Conservation (phyloP, 169 alveolate genomes). For the Amoebophrya sp. region DNA sequence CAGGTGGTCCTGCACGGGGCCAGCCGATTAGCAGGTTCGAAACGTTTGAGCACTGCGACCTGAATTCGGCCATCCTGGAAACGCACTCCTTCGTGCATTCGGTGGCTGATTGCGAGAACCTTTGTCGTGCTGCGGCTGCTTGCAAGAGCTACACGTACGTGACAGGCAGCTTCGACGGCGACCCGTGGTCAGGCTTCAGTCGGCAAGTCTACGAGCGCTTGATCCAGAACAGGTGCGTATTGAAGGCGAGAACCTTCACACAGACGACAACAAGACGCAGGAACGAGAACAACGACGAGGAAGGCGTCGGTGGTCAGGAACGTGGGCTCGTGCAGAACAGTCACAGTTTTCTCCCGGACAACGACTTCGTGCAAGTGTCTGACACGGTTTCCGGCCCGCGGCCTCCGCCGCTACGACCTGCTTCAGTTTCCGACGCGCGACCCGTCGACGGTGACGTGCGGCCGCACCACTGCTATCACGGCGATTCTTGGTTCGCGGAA, state of each 20-base stretch:
- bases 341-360: neutral
- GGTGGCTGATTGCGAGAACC: neutral
- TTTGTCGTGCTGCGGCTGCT: no score
- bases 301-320: no score
- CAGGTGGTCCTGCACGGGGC: no score
- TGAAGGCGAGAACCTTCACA: neutral
- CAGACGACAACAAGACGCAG: no score
- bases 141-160: neutral
- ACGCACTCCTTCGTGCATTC: neutral
- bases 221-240: neutral
- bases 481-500: no score
- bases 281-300: no score
- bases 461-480: no score
- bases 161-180: neutral
- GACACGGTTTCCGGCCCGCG: neutral
- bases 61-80: neutral
- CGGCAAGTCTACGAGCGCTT: neutral
- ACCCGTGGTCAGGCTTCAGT: neutral
- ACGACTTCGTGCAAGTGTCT: neutral
- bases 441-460: no score
- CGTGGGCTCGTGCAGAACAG: no score
- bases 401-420: no score
- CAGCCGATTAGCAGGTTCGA: no score
- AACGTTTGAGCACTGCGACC: neutral
- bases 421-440: no score